A percentile compares a stretch with the other conserved stretches of the same genome.
Evolutionary conservation across 176 grass and related monocot species (phyloP).

Genomic region (Carex kokanica): DNA sequence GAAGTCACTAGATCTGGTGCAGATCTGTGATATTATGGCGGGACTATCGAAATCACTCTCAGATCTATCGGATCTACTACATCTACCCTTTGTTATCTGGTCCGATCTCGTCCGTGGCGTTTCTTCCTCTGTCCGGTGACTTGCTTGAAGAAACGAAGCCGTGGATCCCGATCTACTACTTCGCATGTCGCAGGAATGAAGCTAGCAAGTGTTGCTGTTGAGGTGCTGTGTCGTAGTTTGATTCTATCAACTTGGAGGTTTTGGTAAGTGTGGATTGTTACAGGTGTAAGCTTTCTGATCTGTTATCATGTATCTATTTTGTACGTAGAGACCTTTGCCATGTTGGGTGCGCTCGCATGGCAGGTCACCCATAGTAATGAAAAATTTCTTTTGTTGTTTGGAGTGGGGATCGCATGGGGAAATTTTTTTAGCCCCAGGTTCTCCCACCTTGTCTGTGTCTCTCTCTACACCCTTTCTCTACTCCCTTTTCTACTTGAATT

Average conservation of each 20-base stretch:
- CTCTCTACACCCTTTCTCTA: background rate
- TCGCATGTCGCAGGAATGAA: no score
- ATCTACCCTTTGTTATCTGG: background rate
- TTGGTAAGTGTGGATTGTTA: conserved; percentile 4
- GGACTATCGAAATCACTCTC: background rate
- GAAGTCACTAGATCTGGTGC: background rate
- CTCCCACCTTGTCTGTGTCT: conserved; percentile 1
- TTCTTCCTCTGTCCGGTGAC: background rate
- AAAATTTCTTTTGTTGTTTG: conserved; percentile 8
- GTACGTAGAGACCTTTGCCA: conserved; percentile 32
- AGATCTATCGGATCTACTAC: background rate
- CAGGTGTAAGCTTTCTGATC: conserved; percentile 19
- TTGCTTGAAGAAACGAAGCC: background rate
- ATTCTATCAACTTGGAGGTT: background rate
- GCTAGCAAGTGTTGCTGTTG: background rate
- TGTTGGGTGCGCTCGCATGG: conserved; percentile 37
- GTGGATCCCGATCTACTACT: background rate
- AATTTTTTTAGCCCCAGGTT: conserved; percentile 26
- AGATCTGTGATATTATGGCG: background rate
- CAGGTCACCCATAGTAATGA: conserved; percentile 31
- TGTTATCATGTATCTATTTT: conserved; percentile 21
- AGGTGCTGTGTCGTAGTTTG: background rate
- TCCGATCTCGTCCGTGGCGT: background rate
- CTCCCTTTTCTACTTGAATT: background rate
- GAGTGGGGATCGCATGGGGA: conserved; percentile 32